Conservation (phyloP, 306 rosid species). For the Senna siamea region DNA sequence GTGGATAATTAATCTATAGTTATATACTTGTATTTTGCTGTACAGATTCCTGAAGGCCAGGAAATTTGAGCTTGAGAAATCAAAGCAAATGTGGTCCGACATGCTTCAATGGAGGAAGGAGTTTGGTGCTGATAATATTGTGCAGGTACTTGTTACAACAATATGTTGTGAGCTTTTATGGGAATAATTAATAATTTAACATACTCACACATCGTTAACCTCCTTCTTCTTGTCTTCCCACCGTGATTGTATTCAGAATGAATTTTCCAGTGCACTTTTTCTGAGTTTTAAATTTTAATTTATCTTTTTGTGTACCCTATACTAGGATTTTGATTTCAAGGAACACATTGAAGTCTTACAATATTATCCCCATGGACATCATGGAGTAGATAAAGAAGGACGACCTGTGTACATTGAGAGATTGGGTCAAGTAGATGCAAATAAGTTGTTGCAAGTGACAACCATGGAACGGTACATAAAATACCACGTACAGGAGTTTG, state of each 20-base stretch:
- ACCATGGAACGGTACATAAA: slow-evolving; percentile 82
- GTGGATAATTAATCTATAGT: not conserved
- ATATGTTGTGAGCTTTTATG: slow-evolving; percentile 14
- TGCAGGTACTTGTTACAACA: slow-evolving; percentile 53
- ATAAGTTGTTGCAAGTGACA: slow-evolving; percentile 81
- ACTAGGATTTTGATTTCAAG: slow-evolving; percentile 83
- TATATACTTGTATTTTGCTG: not conserved
- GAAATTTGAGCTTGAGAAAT: slow-evolving; percentile 75
- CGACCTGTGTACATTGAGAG: slow-evolving; percentile 86
- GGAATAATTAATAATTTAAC: slow-evolving; percentile 1
- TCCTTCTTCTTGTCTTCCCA: not conserved
- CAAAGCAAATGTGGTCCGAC: slow-evolving; percentile 92
- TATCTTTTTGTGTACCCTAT: slow-evolving; percentile 1
- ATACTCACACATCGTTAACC: not conserved
- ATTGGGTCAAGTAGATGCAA: slow-evolving; percentile 73
- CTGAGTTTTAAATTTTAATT: slow-evolving; percentile 5
- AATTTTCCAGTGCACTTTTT: not conserved
- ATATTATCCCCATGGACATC: slow-evolving; percentile 93
- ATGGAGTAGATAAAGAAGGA: slow-evolving; percentile 95
- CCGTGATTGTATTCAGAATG: not conserved
- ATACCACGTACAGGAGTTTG: slow-evolving; percentile 84
- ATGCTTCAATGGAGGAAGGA: slow-evolving; percentile 90
- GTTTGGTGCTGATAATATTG: slow-evolving; percentile 75
- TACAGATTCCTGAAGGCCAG: slow-evolving; percentile 90
- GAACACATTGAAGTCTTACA: slow-evolving; percentile 69